Evolutionary conservation across 345 rosid genomes (phyloP), one percentile per base, ranked within the genome.

Genomic region (Citrus medica): DNA sequence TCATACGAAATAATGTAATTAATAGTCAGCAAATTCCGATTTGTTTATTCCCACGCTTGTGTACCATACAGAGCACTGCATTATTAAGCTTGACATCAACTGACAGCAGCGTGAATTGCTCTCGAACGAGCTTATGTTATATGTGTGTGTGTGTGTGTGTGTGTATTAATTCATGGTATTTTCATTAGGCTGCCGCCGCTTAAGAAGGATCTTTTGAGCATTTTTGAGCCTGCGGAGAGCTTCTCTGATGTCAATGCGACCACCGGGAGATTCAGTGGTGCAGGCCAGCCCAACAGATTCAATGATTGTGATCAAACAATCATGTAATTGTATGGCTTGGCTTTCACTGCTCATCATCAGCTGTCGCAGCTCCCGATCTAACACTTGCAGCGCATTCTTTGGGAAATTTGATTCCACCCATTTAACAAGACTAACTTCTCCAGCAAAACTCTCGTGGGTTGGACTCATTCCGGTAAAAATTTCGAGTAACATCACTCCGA

Each of bases 261-360:
- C 80, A 64, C 75, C 82, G 58, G 90, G 86, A 76, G 87, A 81
- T 42, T 73, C 69, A 0, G 62, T 53, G 7, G 83, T 78, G 70
- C 90, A 87, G 63, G 84, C 71, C 42, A 89, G 82, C 22, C 90
- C 90, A 61, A 83, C 82, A 24, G 68, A 64, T 64, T 82, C 90
- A 22, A 86, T 30, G 30, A 84, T 48, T 40, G 82, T 82, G 19
- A 63, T 74, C 79, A 89, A 56, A 25, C 83, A 85, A 51, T 79
- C 85, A 8, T 38, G 40, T 24, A 42, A 10, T 24, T 58, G 46
- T 40, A 24, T 25, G 16, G 9, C 2, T 14, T 40, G 48, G 25
- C 24, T 67, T 38, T 64, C 61, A 38, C 14, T 46, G 16, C 28
- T 8, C 12, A 12, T 17, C 46, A 59, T 17, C 3, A 12, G 24